Evolutionary conservation across 306 rosid genomes (phyloP), one percentile per base, ranked within the genome.

Genomic region (Gynostemma pentaphyllum): DNA sequence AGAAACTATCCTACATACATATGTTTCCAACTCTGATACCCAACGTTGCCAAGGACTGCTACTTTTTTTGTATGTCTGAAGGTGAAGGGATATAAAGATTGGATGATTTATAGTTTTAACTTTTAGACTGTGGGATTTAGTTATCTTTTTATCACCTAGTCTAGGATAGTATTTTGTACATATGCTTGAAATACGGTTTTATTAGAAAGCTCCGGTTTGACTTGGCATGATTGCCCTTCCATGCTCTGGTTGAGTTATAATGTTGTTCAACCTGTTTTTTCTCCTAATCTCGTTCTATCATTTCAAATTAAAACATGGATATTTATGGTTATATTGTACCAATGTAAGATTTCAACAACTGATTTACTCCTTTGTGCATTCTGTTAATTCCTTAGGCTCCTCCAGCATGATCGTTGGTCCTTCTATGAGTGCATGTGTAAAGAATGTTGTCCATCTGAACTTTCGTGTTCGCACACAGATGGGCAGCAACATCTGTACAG

Each of bases 401-500:
- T 80, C 72, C 63, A 82, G 67, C 71, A 82, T 85, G 85, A 72
- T 67, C 50, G 65, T 76, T 74, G 64, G 81, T 45, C 65, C 80
- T 79, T 46, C 85, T 65, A 70, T 60, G 62, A 45, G 76, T 64
- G 71, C 79, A 34, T 74, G 76, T 64, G 64, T 84, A 23, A 75
- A 73, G 69, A 85, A 62, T 80, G 76, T 64, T 42, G 69, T 77
- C 62, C 74, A 72, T 70, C 30, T 75, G 73, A 88, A 72, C 67
- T 77, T 83, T 48, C 68, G 72, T 67, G 50, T 69, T 49, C 78
- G 59, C 62, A 66, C 81, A 65, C 78, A 78, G 66, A 66, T 86
- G 79, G 83, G 95, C 67, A 79, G 95, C 77, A 86, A 75, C 52
- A 65, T 73, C 69, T 70, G 78, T 60, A 60, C 81, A 66, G 80